A percentile compares a stretch with the other conserved stretches of the same genome.
Conservation (phyloP, 352 stramenopile species). For the Plasmopara halstedii region DNA sequence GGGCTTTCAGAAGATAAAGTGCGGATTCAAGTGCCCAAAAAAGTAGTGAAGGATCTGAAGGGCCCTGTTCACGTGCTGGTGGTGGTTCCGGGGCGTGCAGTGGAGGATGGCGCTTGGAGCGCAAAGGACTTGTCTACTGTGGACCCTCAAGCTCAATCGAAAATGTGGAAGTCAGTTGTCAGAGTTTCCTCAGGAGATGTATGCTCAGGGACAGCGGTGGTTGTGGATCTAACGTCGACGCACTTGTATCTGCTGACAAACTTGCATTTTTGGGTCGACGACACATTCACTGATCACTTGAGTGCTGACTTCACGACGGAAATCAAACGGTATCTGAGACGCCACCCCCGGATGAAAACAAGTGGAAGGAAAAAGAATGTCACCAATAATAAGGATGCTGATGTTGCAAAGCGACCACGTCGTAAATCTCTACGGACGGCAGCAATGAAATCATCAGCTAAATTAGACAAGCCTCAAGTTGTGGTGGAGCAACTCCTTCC, state of each 20-base stretch:
- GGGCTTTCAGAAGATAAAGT: neutral
- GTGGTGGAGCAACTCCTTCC: neutral
- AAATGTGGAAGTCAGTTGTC: constrained; percentile 1
- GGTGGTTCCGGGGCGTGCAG: neutral
- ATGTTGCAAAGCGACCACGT: constrained; percentile 16
- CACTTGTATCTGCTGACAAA: constrained; percentile 4
- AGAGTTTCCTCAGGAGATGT: neutral
- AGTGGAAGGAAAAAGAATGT: neutral
- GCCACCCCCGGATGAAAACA: neutral
- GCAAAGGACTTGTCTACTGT: neutral
- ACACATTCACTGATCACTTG: neutral
- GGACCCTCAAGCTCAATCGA: neutral
- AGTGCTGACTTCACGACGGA: constrained; percentile 1
- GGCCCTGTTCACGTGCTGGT: constrained; percentile 1
- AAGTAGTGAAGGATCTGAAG: constrained; percentile 24
- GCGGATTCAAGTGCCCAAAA: neutral
- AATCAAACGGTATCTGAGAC: neutral
- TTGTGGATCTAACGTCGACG: constrained; percentile 1
- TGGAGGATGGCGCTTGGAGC: neutral
- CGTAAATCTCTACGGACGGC: neutral
- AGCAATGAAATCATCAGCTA: neutral
- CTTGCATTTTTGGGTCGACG: neutral
- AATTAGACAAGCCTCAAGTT: neutral
- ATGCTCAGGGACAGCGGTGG: neutral
- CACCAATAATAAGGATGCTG: constrained; percentile 8